Conservation (phyloP, 2,329 filamentous ascomycete species). For the Biscogniauxia marginata region DNA sequence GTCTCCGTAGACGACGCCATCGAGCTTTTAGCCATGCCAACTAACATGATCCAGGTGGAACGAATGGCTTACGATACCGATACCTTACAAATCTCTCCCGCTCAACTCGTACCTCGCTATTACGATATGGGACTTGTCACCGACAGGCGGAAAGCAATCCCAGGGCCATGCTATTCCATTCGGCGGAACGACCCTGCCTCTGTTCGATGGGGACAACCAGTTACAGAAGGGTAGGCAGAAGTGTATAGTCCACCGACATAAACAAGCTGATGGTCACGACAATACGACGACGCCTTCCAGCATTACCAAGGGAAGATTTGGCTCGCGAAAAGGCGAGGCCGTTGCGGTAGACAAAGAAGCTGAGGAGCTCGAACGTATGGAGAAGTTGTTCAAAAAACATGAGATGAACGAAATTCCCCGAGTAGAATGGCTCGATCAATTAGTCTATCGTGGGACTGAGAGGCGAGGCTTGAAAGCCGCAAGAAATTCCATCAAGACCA, state of each 20-base stretch:
- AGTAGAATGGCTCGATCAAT: slow-evolving; percentile 91
- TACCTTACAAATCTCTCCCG: slow-evolving; percentile 80
- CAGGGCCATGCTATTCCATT: slow-evolving; percentile 84
- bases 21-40: slow-evolving; percentile 5
- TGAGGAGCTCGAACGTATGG: slow-evolving; percentile 86
- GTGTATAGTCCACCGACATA: slow-evolving; percentile 79
- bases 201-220: slow-evolving; percentile 94
- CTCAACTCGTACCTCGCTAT: slow-evolving; percentile 82
- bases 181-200: slow-evolving; percentile 83
- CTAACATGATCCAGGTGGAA: slow-evolving; percentile 66
- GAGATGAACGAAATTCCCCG: slow-evolving; percentile 95
- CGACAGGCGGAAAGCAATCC: slow-evolving; percentile 67
- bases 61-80: slow-evolving; percentile 89
- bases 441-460: slow-evolving; percentile 89
- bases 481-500: slow-evolving; percentile 59
- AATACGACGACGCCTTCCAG: slow-evolving; percentile 75
- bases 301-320: slow-evolving; percentile 53
- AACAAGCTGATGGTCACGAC: slow-evolving; percentile 80
- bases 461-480: slow-evolving; percentile 68
- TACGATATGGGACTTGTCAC: slow-evolving; percentile 92
- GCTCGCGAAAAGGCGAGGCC: slow-evolving; percentile 47
- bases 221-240: slow-evolving; percentile 90
- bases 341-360: slow-evolving; percentile 63
- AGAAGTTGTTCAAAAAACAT: slow-evolving; percentile 92
- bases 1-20: not conserved